These are phyloP conservation scores for Trichothecium sympodiale DNA, from an alignment of 2,329 filamentous ascomycete genomes.

Conservation along the genomic window DNA sequence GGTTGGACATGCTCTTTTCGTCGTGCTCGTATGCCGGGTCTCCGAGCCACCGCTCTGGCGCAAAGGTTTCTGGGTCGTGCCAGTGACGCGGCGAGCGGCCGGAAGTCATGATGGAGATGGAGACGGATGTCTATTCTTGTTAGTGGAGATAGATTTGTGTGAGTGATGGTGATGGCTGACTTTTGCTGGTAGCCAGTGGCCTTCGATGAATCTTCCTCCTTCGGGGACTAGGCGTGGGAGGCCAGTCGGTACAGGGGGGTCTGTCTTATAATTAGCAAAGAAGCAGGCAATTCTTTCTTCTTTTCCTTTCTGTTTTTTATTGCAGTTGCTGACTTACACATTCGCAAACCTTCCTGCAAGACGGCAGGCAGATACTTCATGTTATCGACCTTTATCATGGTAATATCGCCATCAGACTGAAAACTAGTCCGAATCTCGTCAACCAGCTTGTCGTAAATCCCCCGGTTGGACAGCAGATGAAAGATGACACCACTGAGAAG, in stretches of 20 bases:
- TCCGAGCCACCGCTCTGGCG: constrained; percentile 25
- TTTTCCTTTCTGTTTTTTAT: too few species aligned
- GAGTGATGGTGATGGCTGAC: too few species aligned
- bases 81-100: too few species aligned
- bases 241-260: constrained; percentile 11
- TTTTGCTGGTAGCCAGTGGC: too few species aligned
- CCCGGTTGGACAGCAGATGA: constrained; percentile 14
- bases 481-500: constrained; percentile 15
- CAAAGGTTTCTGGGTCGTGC: constrained; percentile 17
- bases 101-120: too few species aligned
- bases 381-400: constrained; percentile 14
- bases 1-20: constrained; percentile 13
- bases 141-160: too few species aligned
- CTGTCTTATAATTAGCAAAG: too few species aligned
- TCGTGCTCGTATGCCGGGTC: constrained; percentile 12
- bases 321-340: constrained; percentile 13
- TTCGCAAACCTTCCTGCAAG: constrained; percentile 29
- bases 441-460: constrained; percentile 13
- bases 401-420: constrained; percentile 23
- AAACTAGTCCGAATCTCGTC: constrained; percentile 29
- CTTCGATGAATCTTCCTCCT: constrained; percentile 12
- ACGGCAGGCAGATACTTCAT: constrained; percentile 28
- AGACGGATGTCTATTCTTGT: too few species aligned
- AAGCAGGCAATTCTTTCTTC: too few species aligned
- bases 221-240: constrained; percentile 15